Conservation (phyloP, 208 protist genomes). For the Leishmania braziliensis region DNA sequence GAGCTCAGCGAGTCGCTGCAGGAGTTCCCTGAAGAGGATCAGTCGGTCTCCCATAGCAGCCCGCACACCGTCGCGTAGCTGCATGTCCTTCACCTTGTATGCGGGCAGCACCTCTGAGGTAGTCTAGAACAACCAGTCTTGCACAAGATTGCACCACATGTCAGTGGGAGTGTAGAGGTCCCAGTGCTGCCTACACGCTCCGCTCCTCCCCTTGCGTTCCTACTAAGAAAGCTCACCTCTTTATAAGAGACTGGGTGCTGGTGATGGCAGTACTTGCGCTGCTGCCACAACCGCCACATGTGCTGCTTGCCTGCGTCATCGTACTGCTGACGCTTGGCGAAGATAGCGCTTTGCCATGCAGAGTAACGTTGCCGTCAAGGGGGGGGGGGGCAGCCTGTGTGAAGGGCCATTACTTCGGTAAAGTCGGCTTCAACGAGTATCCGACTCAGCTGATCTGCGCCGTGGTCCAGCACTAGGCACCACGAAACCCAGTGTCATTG, state of each 20-base stretch:
- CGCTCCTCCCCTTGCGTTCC: not conserved
- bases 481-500: conserved; percentile 14
- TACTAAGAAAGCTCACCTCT: not conserved
- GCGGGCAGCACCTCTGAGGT: conserved; percentile 13
- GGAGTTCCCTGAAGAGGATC: conserved; percentile 31
- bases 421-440: conserved; percentile 23
- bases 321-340: not conserved
- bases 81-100: conserved; percentile 30
- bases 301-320: not conserved
- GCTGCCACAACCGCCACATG: not conserved
- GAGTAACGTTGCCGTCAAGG: not conserved
- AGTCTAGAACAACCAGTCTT: conserved; percentile 31
- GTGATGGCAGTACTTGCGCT: too few species aligned
- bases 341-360: not conserved
- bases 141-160: conserved; percentile 29
- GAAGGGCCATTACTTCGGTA: conserved; percentile 11
- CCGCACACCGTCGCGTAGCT: conserved; percentile 38
- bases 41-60: conserved; percentile 31
- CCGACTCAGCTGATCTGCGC: conserved; percentile 14
- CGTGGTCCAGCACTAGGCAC: conserved; percentile 21
- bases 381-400: not conserved
- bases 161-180: conserved; percentile 8
- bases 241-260: too few species aligned
- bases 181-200: conserved; percentile 12
- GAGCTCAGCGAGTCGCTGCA: conserved; percentile 33